Evolutionary conservation across 768 basidiomycete species (phyloP).

Genomic region (Tubosaeta brunneosetosa): DNA sequence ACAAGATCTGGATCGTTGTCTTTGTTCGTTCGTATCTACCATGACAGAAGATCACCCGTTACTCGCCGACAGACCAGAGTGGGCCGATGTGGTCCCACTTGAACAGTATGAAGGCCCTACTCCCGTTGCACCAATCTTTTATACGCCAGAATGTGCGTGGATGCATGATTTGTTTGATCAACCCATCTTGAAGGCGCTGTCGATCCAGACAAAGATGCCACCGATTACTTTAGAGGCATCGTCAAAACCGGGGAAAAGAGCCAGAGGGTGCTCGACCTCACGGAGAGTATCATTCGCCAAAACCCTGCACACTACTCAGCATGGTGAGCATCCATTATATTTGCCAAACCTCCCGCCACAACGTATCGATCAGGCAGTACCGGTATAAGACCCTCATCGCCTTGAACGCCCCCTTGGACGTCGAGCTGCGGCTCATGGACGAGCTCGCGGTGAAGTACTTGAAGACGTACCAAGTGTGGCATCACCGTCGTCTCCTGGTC

Average conservation of each 20-base stretch:
- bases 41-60: slow-evolving; percentile 26
- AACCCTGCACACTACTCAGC: slow-evolving; percentile 98
- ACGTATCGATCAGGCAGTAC: slow-evolving; percentile 69
- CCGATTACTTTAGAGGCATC: slow-evolving; percentile 87
- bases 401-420: slow-evolving; percentile 60
- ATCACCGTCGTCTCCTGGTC: slow-evolving; percentile 77
- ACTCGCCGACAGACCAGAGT: slow-evolving; percentile 64
- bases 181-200: slow-evolving; percentile 4
- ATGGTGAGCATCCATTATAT: slow-evolving; percentile 53
- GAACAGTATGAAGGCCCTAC: slow-evolving; percentile 74
- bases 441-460: slow-evolving; percentile 76
- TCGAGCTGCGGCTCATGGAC: slow-evolving; percentile 83
- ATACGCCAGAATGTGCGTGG: slow-evolving; percentile 77
- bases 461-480: slow-evolving; percentile 99
- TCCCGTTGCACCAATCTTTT: slow-evolving; percentile 90
- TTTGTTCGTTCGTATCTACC: background rate
- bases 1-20: background rate
- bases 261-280: slow-evolving; percentile 76
- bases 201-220: slow-evolving; percentile 80
- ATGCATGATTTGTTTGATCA: slow-evolving; percentile 1
- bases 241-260: slow-evolving; percentile 75
- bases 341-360: background rate
- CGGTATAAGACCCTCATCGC: slow-evolving; percentile 82
- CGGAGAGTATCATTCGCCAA: slow-evolving; percentile 80
- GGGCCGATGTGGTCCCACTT: slow-evolving; percentile 76